phyloP scores from a whole-genome alignment of 805 yeast genomes.

The Candida arabinofermentans region DNA sequence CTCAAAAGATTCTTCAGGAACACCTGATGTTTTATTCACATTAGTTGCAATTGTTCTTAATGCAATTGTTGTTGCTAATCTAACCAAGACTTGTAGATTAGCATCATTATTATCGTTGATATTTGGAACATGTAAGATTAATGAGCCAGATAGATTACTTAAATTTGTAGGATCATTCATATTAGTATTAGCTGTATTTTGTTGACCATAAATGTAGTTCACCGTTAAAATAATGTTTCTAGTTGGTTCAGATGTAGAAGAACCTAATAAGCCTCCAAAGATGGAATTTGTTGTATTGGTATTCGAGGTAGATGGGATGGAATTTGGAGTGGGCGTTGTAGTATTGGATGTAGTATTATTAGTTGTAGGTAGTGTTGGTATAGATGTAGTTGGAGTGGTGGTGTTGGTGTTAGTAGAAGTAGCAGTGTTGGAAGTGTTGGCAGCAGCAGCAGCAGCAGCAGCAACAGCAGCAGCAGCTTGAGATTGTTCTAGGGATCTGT shows the following conservation, averaged over 20 bases:
- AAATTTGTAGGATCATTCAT: slow-evolving; percentile 27
- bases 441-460: slow-evolving; percentile 3
- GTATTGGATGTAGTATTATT: neutral
- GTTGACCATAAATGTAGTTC: slow-evolving; percentile 34
- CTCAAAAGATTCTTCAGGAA: slow-evolving; percentile 49
- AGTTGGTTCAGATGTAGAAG: slow-evolving; percentile 20
- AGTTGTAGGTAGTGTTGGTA: neutral
- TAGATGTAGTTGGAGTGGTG: neutral
- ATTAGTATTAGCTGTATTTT: slow-evolving; percentile 8
- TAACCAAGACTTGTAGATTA: slow-evolving; percentile 54
- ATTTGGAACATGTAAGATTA: slow-evolving; percentile 65
- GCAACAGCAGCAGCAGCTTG: slow-evolving; percentile 1
- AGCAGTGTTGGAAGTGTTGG: neutral
- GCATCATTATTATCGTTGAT: slow-evolving; percentile 57
- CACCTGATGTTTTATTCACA: slow-evolving; percentile 46
- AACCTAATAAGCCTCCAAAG: slow-evolving; percentile 1
- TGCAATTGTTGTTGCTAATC: slow-evolving; percentile 68
- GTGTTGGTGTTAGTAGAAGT: slow-evolving; percentile 21
- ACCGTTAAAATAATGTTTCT: slow-evolving; percentile 39
- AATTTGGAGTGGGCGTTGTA: neutral
- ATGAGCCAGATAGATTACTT: slow-evolving; percentile 42
- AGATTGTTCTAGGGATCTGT: slow-evolving; percentile 18
- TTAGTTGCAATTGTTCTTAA: slow-evolving; percentile 55
- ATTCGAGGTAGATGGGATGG: neutral
- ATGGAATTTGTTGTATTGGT: slow-evolving; percentile 20